Percentiles rank a stretch among this genome's conserved stretches.
phyloP scores from a whole-genome alignment of 2,329 filamentous ascomycete species.

The Alternaria panax region DNA sequence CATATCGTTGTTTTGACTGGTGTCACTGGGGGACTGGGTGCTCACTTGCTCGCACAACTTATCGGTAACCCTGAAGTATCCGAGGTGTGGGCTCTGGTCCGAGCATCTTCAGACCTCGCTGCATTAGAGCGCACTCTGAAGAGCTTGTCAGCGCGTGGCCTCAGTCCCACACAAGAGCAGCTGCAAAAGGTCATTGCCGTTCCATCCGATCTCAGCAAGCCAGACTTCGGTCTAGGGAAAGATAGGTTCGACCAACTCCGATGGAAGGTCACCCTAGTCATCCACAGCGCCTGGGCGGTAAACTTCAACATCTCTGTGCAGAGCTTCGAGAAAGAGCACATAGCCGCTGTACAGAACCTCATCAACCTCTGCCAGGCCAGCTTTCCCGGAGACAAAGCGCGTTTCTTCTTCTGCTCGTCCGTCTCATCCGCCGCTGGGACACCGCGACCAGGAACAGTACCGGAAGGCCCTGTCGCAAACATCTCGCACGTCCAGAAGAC shows the following conservation, averaged over 20 bases:
- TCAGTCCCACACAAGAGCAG: constrained; percentile 41
- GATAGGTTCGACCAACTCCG: constrained; percentile 23
- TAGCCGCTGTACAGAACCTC: constrained; percentile 57
- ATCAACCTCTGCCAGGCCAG: constrained; percentile 50
- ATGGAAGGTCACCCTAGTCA: constrained; percentile 51
- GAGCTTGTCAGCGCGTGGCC: constrained; percentile 46
- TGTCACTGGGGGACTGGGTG: constrained; percentile 70
- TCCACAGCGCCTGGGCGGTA: constrained; percentile 64
- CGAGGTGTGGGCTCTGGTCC: constrained; percentile 62
- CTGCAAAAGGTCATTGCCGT: constrained; percentile 48
- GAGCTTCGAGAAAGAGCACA: constrained; percentile 58
- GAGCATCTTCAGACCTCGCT: constrained; percentile 51
- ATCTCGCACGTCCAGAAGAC: constrained; percentile 56
- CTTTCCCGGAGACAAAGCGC: constrained; percentile 44
- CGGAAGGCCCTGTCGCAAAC: constrained; percentile 49
- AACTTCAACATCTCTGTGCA: constrained; percentile 64
- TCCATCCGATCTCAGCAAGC: constrained; percentile 51
- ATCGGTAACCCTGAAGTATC: constrained; percentile 36
- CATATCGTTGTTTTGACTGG: constrained; percentile 61
- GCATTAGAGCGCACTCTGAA: constrained; percentile 46
- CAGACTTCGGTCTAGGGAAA: constrained; percentile 52
- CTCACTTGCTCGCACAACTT: constrained; percentile 60
- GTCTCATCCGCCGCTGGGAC: constrained; percentile 54
- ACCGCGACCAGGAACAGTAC: constrained; percentile 44
- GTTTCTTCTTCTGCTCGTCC: constrained; percentile 57